Base-by-base conservation (phyloP, 495 filamentous ascomycete genomes). In the Penicillium parvum region DNA sequence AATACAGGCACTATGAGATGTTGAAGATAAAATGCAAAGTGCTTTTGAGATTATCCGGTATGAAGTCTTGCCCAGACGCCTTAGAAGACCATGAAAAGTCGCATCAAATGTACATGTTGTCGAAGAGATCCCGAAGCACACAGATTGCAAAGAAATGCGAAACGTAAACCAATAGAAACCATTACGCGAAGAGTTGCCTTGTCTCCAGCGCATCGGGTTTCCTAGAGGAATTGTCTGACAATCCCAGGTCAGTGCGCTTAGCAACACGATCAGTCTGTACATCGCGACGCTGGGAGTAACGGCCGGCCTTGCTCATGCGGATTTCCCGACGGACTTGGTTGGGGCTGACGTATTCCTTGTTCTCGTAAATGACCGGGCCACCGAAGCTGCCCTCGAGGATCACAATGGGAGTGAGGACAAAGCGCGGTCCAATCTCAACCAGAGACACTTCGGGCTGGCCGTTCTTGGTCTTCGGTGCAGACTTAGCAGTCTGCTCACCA, bases 361-460 rank as follows among this genome's bases (percentile, higher is more conserved):
- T 98, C 77, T 97, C 90, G 70, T 95, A 97, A 49, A 98, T 90
- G 41, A 97, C 86, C 1, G 94, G 94, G 0, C 92, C 92, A 38
- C 92, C 92, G 53, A 99, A 99, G 47, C 85, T 88, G 20, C 85
- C 87, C 64, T 99, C 92, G 40, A 95, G 78, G 50, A 99, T 96
- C 32, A 97, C 80, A 46, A 97, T 97, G 2, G 94, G 92, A 33
- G 91, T 96, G 37, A 97, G 69, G 15, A 97, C 91, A 57, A 97
- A 95, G 35, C 92, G 77, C 4, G 94, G 91, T 1, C 92, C 94
- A 43, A 98, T 96, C 70, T 98, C 92, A 2, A 96, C 83, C 32
- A 98, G 71, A 32, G 74, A 84, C 10, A 97, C 58, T 48, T 94
- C 86, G 18, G 86, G 86, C 59, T 34, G 57, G 47, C 45, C 67